Evolutionary conservation across 1,139 yeast genomes (phyloP).

Genomic region (Pichia sp.): DNA sequence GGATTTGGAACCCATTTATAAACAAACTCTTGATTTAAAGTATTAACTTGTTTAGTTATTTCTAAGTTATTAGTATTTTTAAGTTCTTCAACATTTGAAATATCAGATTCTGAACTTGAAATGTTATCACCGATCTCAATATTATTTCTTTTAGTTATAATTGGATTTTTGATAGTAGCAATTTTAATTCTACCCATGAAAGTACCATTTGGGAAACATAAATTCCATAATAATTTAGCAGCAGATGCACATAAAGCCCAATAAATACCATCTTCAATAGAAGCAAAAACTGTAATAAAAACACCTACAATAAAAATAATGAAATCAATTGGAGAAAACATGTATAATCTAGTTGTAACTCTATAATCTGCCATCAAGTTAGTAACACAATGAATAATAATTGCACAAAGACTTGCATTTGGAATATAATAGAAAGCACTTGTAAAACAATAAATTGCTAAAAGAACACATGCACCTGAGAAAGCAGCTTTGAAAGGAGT

Average conservation of each 20-base stretch:
- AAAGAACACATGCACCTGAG: slow-evolving; percentile 81
- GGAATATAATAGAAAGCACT: slow-evolving; percentile 84
- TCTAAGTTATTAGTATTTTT: neutral
- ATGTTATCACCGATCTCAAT: too few relatives aligned
- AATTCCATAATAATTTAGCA: slow-evolving; percentile 64
- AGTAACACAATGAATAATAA: slow-evolving; percentile 91
- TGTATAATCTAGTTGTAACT: slow-evolving; percentile 70
- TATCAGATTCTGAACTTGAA: too few relatives aligned
- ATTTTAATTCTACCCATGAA: slow-evolving; percentile 74
- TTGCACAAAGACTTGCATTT: slow-evolving; percentile 77
- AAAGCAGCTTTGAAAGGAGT: slow-evolving; percentile 91
- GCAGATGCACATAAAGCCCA: slow-evolving; percentile 82
- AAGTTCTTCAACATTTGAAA: neutral
- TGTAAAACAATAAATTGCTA: slow-evolving; percentile 81
- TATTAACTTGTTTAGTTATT: neutral
- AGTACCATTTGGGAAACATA: slow-evolving; percentile 75
- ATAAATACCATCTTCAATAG: slow-evolving; percentile 85
- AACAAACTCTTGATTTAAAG: neutral
- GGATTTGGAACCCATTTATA: slow-evolving; percentile 78
- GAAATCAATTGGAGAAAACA: slow-evolving; percentile 68
- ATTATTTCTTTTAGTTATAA: neutral
- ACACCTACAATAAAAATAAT: slow-evolving; percentile 73
- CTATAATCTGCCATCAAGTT: slow-evolving; percentile 74
- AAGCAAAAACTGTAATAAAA: slow-evolving; percentile 68
- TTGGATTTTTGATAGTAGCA: slow-evolving; percentile 62